phyloP scores from a whole-genome alignment of 2,329 filamentous ascomycete genomes.

The Sporothrix variecibatus region DNA sequence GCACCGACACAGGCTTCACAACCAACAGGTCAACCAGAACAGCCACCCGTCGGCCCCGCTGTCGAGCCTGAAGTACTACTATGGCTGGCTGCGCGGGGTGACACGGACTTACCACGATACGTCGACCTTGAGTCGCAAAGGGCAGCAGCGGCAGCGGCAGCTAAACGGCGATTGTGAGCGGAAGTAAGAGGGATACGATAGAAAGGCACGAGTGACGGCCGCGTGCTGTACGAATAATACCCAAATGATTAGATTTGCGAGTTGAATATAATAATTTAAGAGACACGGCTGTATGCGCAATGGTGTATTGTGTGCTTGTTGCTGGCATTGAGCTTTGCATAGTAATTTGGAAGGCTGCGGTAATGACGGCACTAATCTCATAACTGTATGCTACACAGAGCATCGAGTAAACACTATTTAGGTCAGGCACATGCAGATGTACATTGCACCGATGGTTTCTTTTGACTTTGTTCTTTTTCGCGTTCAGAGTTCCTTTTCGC shows the following conservation, averaged over 20 bases:
- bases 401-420: neutral
- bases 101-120: conserved; percentile 49
- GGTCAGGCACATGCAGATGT: neutral
- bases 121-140: conserved; percentile 42
- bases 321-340: neutral
- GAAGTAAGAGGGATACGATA: too few relatives aligned
- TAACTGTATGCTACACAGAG: neutral
- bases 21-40: conserved; percentile 36
- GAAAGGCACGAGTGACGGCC: neutral
- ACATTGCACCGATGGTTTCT: neutral
- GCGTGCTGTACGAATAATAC: neutral
- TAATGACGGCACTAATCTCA: neutral
- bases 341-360: neutral
- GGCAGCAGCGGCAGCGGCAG: conserved; percentile 14
- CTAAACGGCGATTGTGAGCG: neutral
- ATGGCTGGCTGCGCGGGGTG: conserved; percentile 49
- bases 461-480: neutral
- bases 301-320: neutral
- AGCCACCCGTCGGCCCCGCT: conserved; percentile 35
- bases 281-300: neutral
- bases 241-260: neutral
- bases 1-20: conserved; percentile 36
- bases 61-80: conserved; percentile 51
- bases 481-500: neutral
- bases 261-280: neutral